A percentile compares a stretch with the other conserved stretches of the same genome.
phyloP scores from a whole-genome alignment of 495 filamentous ascomycete genomes.

The Aspergillus panamensis region DNA sequence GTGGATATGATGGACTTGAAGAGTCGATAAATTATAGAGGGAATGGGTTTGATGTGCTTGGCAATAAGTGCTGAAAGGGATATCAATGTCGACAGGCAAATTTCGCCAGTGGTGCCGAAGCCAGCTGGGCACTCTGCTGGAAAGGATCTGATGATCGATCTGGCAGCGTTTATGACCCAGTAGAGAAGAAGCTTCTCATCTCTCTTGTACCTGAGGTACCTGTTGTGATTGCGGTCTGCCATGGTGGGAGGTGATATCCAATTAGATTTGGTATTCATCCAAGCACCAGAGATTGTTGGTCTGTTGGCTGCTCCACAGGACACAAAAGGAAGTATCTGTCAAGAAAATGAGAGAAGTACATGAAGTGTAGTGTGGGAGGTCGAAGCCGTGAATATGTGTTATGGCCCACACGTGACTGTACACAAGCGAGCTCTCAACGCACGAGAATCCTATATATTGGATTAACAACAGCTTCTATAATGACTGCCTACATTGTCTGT shows the following conservation, averaged over 20 bases:
- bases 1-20: background rate
- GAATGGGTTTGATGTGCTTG: slow-evolving; percentile 1
- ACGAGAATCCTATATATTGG: no score
- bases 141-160: slow-evolving; percentile 27
- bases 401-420: no score
- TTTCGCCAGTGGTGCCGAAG: slow-evolving; percentile 21
- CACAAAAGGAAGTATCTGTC: no score
- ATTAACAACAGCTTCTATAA: no score
- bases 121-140: slow-evolving; percentile 7
- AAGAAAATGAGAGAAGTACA: no score
- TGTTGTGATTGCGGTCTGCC: background rate
- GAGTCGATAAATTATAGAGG: background rate
- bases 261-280: no score
- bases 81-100: slow-evolving; percentile 28
- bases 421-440: no score
- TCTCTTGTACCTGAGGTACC: slow-evolving; percentile 29
- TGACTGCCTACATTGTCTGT: no score
- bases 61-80: slow-evolving; percentile 8
- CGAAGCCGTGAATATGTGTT: no score
- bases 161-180: slow-evolving; percentile 40
- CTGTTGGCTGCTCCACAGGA: no score
- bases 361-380: no score
- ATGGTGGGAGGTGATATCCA: background rate
- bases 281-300: no score
- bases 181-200: slow-evolving; percentile 37